Conservation (phyloP, 257 asterid species). For the Eucommia ulmoides region DNA sequence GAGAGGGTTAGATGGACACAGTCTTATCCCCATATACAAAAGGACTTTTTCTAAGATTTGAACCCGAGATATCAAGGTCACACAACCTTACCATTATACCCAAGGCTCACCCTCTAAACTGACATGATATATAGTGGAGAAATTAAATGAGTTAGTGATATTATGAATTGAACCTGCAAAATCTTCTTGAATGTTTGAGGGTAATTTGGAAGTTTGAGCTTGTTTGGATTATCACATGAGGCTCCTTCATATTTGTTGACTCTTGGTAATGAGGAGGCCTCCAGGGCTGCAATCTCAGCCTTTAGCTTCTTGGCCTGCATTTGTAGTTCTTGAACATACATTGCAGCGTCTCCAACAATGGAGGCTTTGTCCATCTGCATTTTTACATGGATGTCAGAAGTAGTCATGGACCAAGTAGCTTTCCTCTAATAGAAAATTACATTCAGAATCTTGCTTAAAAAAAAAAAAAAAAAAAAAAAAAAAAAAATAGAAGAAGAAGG, state of each 20-base stretch:
- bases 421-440: too few species aligned
- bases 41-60: background rate
- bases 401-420: too few species aligned
- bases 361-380: background rate
- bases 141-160: too few species aligned
- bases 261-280: background rate
- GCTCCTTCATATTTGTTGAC: conserved; percentile 11
- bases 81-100: too few species aligned
- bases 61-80: too few species aligned
- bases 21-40: too few species aligned
- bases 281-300: conserved; percentile 29
- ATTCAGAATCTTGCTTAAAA: background rate
- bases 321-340: conserved; percentile 58
- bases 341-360: conserved; percentile 52
- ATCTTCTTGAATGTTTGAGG: conserved; percentile 38
- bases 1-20: too few species aligned
- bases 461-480: too few species aligned
- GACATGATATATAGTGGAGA: too few species aligned
- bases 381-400: background rate
- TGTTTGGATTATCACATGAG: conserved; percentile 11
- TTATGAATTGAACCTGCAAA: conserved; percentile 26
- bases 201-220: conserved; percentile 5
- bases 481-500: too few species aligned
- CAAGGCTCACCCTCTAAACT: too few species aligned
- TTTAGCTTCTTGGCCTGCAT: conserved; percentile 41